Percentiles rank a stretch among this genome's conserved stretches.
Conservation (phyloP, 768 basidiomycete species). For the Lepiota venenata region DNA sequence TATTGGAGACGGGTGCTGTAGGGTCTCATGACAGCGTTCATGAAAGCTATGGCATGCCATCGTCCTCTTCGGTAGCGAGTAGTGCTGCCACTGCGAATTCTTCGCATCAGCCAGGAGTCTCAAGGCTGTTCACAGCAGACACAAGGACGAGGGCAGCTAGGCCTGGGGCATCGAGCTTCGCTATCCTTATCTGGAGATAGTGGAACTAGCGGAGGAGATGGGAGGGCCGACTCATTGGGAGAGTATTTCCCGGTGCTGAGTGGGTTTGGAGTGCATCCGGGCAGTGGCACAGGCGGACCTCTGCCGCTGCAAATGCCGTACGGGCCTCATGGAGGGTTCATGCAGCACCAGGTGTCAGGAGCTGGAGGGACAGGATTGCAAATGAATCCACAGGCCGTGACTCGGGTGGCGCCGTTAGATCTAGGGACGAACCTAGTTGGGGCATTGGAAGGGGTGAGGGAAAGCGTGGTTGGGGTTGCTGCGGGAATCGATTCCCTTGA, state of each 20-base stretch:
- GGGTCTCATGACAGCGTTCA: not conserved
- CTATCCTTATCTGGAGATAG: not conserved
- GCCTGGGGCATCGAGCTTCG: not conserved
- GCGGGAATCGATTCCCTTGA: conserved; percentile 12
- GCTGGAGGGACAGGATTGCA: not conserved
- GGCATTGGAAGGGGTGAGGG: conserved; percentile 13
- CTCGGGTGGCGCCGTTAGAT: conserved; percentile 8
- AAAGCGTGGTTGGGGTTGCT: conserved; percentile 11
- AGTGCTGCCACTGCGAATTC: not conserved
- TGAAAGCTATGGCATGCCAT: not conserved
- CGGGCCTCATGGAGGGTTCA: not conserved
- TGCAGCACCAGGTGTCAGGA: not conserved
- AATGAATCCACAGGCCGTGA: conserved; percentile 7
- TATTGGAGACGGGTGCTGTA: not conserved
- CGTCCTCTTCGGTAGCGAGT: not conserved
- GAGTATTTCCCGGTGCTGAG: conserved; percentile 5
- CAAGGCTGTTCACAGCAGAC: not conserved
- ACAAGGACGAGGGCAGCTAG: not conserved
- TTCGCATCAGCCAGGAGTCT: not conserved
- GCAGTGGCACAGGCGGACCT: not conserved
- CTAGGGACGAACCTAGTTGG: conserved; percentile 9
- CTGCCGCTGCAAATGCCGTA: not conserved
- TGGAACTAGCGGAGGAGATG: conserved; percentile 1
- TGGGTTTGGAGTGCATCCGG: not conserved
- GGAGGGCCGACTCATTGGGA: conserved; percentile 4